phyloP scores from a whole-genome alignment of 2,329 filamentous ascomycete species.

The Scytalidium lignicola region DNA sequence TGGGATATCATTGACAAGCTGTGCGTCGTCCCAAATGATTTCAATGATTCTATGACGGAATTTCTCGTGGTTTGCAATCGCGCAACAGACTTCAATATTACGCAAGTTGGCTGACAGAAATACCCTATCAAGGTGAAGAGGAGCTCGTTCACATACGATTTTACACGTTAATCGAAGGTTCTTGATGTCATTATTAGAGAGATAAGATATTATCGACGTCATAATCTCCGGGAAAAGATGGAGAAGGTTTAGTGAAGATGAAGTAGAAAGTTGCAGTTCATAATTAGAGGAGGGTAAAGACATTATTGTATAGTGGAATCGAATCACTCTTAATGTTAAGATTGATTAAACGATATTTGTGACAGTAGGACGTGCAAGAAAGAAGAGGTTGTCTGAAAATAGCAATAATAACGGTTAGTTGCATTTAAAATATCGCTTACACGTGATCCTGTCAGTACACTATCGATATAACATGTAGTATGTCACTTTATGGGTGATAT shows the following conservation, averaged over 20 bases:
- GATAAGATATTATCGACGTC: slow-evolving; percentile 4
- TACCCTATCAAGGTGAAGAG: slow-evolving; percentile 29
- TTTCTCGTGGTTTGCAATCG: slow-evolving; percentile 31
- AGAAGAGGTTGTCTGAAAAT: no score
- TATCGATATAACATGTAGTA: no score
- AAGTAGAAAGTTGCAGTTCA: neutral
- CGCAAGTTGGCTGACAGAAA: slow-evolving; percentile 36
- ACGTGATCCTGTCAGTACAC: no score
- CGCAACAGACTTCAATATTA: slow-evolving; percentile 32
- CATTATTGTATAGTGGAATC: neutral
- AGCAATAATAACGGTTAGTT: no score
- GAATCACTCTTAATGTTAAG: neutral
- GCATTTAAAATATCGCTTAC: no score
- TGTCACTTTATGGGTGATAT: no score
- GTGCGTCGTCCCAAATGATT: slow-evolving; percentile 35
- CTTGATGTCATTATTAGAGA: slow-evolving; percentile 24
- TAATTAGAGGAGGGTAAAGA: neutral
- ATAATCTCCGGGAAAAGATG: slow-evolving; percentile 7
- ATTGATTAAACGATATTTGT: no score
- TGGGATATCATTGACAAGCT: neutral
- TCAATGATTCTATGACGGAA: slow-evolving; percentile 30
- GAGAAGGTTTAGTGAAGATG: neutral
- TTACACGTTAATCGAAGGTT: slow-evolving; percentile 22
- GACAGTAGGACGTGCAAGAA: no score
- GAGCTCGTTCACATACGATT: slow-evolving; percentile 7